phyloP scores from a whole-genome alignment of 139 green algal genomes.

The Zygnema circumcarinatum region DNA sequence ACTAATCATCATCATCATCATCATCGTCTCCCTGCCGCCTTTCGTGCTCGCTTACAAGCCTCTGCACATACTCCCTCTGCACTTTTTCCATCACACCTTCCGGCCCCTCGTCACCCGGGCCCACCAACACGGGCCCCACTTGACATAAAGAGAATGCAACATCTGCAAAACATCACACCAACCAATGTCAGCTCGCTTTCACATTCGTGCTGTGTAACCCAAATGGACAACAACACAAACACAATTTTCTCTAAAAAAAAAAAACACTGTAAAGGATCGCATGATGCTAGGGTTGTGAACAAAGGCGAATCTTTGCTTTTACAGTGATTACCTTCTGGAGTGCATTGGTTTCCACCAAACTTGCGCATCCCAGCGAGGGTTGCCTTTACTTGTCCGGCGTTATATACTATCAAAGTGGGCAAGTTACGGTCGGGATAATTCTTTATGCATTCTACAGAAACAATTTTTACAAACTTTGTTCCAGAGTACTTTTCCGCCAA shows the following conservation, averaged over 20 bases:
- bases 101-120: neutral
- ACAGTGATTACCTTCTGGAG: slow-evolving; percentile 77
- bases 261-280: too few species aligned
- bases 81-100: slow-evolving; percentile 11
- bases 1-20: slow-evolving; percentile 34
- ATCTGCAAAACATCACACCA: slow-evolving; percentile 9
- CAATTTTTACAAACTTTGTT: slow-evolving; percentile 91
- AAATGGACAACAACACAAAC: neutral
- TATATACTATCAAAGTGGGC: slow-evolving; percentile 90
- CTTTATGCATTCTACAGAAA: slow-evolving; percentile 80
- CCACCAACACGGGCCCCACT: slow-evolving; percentile 19
- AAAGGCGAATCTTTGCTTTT: too few species aligned
- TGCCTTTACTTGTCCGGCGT: slow-evolving; percentile 70
- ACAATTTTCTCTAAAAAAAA: too few species aligned
- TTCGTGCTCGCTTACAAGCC: slow-evolving; percentile 14
- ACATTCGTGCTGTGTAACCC: neutral
- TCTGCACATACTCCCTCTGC: slow-evolving; percentile 35
- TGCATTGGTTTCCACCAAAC: slow-evolving; percentile 76
- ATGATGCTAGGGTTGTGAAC: too few species aligned
- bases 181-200: neutral
- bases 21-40: slow-evolving; percentile 15
- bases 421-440: slow-evolving; percentile 89
- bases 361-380: slow-evolving; percentile 72
- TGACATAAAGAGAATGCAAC: slow-evolving; percentile 23
- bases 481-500: slow-evolving; percentile 77